Conservation (phyloP, 345 rosid species). For the Corymbia maculata region DNA sequence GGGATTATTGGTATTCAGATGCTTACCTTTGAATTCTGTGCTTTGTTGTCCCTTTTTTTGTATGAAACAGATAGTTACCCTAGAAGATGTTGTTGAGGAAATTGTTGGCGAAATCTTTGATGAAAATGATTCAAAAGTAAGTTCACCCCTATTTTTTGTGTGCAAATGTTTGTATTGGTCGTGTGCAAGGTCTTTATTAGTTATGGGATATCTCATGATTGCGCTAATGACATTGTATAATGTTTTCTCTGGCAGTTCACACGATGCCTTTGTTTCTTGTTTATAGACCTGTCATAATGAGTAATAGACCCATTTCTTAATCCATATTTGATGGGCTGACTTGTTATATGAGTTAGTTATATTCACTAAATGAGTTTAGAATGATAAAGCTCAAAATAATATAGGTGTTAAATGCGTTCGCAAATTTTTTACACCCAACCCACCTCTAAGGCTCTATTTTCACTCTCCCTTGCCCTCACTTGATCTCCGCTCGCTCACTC, state of each 20-base stretch:
- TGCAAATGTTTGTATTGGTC: not conserved
- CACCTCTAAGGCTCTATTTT: not conserved
- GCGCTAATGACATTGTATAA: not conserved
- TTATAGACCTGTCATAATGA: not conserved
- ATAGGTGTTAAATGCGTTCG: not conserved
- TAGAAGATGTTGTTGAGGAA: constrained; percentile 98
- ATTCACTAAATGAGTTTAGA: not conserved
- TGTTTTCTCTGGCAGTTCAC: not conserved
- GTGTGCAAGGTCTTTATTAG: not conserved
- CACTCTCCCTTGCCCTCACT: not conserved
- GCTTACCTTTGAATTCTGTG: not conserved
- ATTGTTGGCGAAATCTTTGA: constrained; percentile 98
- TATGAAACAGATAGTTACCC: constrained; percentile 71
- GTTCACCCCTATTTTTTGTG: not conserved
- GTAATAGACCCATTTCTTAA: not conserved
- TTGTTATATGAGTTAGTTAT: not conserved
- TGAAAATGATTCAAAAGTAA: constrained; percentile 95
- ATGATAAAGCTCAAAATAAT: not conserved
- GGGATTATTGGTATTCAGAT: not conserved
- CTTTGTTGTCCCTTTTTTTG: not conserved
- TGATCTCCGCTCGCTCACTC: not conserved
- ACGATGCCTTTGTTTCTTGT: not conserved
- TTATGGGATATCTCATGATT: not conserved
- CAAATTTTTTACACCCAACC: not conserved
- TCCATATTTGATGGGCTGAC: not conserved